Evolutionary conservation across 768 basidiomycete genomes (phyloP).

Genomic region (Lyophyllum decastes): DNA sequence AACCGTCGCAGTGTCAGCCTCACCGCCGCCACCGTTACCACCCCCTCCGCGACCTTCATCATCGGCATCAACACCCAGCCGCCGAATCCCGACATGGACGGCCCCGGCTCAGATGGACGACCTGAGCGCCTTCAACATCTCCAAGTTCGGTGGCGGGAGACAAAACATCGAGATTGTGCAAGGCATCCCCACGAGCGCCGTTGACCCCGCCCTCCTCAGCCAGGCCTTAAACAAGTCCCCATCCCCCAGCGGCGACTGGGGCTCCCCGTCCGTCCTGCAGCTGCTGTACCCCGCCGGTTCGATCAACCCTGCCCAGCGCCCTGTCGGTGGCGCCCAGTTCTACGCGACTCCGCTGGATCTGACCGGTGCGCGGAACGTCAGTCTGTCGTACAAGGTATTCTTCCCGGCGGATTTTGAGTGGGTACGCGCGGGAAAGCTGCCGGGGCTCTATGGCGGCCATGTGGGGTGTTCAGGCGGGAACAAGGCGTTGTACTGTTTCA

Average conservation of each 20-base stretch:
- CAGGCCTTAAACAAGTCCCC: no score
- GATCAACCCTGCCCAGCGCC: slow-evolving; percentile 63
- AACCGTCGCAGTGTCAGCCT: slow-evolving; percentile 22
- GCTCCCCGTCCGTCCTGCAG: slow-evolving; percentile 59
- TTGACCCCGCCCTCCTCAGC: slow-evolving; percentile 20
- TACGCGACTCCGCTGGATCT: slow-evolving; percentile 49
- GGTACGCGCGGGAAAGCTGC: slow-evolving; percentile 83
- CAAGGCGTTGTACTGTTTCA: slow-evolving; percentile 75
- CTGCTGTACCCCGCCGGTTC: slow-evolving; percentile 70
- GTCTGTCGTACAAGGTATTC: slow-evolving; percentile 71
- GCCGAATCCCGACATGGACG: slow-evolving; percentile 43
- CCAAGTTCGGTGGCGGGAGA: slow-evolving; percentile 53
- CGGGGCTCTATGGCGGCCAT: slow-evolving; percentile 77
- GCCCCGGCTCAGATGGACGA: slow-evolving; percentile 56
- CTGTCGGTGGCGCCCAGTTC: slow-evolving; percentile 76
- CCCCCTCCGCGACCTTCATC: slow-evolving; percentile 9
- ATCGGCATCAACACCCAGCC: slow-evolving; percentile 1
- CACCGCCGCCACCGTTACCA: slow-evolving; percentile 12
- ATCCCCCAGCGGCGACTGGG: no score
- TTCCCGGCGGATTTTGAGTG: slow-evolving; percentile 77
- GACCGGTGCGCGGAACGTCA: slow-evolving; percentile 48
- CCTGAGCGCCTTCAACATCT: slow-evolving; percentile 60
- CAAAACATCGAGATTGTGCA: slow-evolving; percentile 58
- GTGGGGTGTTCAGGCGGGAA: slow-evolving; percentile 72
- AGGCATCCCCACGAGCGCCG: slow-evolving; percentile 42